Base-by-base conservation (phyloP, 2,329 filamentous ascomycete genomes). In the Fusarium sp. region DNA sequence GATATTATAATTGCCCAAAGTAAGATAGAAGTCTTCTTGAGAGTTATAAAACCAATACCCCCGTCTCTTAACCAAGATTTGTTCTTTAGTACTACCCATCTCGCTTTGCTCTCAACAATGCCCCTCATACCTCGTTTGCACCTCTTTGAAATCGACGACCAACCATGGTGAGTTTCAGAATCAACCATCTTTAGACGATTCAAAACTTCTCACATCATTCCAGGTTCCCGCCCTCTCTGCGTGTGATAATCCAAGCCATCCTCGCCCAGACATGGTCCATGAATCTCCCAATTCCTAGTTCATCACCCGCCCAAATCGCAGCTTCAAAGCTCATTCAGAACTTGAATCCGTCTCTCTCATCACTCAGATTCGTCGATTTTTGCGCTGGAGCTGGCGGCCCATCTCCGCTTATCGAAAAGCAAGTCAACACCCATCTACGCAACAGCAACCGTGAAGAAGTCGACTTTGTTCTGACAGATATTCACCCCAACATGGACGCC, bases 241-340 rank as follows among this genome's bases (percentile, higher is more conserved):
- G 56, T 22, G 22, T 20, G 10, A 59, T 42, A 29, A 27, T 59
- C 5, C 56, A 42, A 20, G 56, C 24, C 17, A 42, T 59, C 6
- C 36, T 59, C 24, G 11, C 56, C 10, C 11, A 59, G 2, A 33
- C 24, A 9, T 59, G 56, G 36, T 59, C 56, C 24, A 12, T 59
- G 11, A 31, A 59, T 17, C 56, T 59, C 2, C 36, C 36, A 6
- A 11, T 59, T 40, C 36, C 36, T n/a, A 22, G 24, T 1, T 36
- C 12, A 27, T 59, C 24, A 1, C 36, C 56, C 0, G 56, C 56
- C 27, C 56, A 42, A 20, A 31, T 59, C n/a, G 56, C 22, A 29
- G 56, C 56, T 11, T 59, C 36, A 40, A 59, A 42, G 31, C 12
- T 59, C 11, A 31, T 59, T 36, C 36, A 59, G 11, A 24, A 59